Conservation (phyloP, 2,329 filamentous ascomycete species). For the Aureobasidium sp. region DNA sequence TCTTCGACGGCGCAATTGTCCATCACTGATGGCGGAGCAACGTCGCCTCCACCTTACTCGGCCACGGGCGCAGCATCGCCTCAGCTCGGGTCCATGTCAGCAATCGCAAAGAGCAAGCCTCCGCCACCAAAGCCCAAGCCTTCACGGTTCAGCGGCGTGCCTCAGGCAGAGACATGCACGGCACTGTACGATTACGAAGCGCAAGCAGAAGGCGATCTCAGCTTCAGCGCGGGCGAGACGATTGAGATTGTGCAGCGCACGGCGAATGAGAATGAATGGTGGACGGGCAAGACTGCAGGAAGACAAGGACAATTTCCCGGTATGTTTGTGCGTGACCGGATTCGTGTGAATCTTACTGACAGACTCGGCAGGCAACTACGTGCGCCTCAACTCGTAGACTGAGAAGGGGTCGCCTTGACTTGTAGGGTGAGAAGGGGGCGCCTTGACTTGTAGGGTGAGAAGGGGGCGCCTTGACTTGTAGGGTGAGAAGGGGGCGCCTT, state of each 20-base stretch:
- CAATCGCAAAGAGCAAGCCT: conserved; percentile 33
- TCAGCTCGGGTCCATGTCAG: conserved; percentile 10
- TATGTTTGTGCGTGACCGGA: conserved; percentile 40
- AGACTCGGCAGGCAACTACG: conserved; percentile 1
- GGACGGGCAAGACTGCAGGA: conserved; percentile 74
- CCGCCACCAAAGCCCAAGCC: conserved; percentile 57
- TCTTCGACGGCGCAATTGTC: conserved; percentile 9
- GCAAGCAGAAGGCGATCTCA: conserved; percentile 88
- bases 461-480: not conserved
- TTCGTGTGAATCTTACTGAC: not conserved
- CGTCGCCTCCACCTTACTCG: conserved; percentile 36
- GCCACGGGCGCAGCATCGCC: conserved; percentile 19
- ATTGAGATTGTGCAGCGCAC: conserved; percentile 84
- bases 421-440: not conserved
- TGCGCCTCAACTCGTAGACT: conserved; percentile 7
- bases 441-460: conserved; percentile 3
- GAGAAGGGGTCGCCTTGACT: not conserved
- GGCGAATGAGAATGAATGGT: conserved; percentile 96
- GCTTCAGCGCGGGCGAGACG: conserved; percentile 77
- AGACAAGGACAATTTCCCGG: conserved; percentile 91
- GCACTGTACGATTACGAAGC: conserved; percentile 95
- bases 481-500: not conserved
- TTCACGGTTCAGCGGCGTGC: conserved; percentile 57
- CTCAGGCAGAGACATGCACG: conserved; percentile 69
- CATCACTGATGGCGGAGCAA: conserved; percentile 20